Evolutionary conservation across 306 rosid species (phyloP).

Genomic region (Spatholobus suberectus): DNA sequence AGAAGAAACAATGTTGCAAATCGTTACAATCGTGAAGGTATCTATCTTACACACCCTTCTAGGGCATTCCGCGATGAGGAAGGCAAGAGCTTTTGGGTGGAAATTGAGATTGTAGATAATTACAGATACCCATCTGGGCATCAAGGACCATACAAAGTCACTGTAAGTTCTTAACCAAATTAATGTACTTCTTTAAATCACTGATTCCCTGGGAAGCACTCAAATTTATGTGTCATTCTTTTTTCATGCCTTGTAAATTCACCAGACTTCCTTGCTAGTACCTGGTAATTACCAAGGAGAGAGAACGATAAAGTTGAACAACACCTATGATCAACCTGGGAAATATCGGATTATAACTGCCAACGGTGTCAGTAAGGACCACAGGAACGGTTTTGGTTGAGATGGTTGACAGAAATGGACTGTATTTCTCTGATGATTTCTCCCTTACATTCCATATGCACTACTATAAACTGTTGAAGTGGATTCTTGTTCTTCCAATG

Average conservation of each 20-base stretch:
- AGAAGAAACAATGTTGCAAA: constrained; percentile 80
- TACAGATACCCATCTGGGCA: constrained; percentile 89
- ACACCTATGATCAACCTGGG: constrained; percentile 71
- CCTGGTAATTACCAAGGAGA: constrained; percentile 99
- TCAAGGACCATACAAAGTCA: constrained; percentile 91
- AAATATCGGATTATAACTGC: constrained; percentile 83
- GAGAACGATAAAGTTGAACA: constrained; percentile 74
- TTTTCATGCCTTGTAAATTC: constrained; percentile 42
- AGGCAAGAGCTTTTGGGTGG: constrained; percentile 94
- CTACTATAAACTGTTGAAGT: constrained; percentile 90
- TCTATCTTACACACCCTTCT: constrained; percentile 80
- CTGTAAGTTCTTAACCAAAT: constrained; percentile 56
- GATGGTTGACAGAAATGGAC: constrained; percentile 96
- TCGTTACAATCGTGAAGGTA: constrained; percentile 80
- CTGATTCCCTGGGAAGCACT: constrained; percentile 2
- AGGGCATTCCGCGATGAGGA: constrained; percentile 98
- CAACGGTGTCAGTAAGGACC: constrained; percentile 84
- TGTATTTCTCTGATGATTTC: constrained; percentile 90
- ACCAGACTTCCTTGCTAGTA: constrained; percentile 81
- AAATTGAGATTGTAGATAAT: constrained; percentile 80
- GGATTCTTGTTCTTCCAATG: constrained; percentile 98
- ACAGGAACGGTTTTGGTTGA: constrained; percentile 92
- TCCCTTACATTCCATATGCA: constrained; percentile 98
- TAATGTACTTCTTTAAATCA: background rate
- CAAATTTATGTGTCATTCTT: background rate